A percentile compares a stretch with the other conserved stretches of the same genome.
Evolutionary conservation across 805 yeast genomes (phyloP).

Genomic region (Metschnikowia hibisci): DNA sequence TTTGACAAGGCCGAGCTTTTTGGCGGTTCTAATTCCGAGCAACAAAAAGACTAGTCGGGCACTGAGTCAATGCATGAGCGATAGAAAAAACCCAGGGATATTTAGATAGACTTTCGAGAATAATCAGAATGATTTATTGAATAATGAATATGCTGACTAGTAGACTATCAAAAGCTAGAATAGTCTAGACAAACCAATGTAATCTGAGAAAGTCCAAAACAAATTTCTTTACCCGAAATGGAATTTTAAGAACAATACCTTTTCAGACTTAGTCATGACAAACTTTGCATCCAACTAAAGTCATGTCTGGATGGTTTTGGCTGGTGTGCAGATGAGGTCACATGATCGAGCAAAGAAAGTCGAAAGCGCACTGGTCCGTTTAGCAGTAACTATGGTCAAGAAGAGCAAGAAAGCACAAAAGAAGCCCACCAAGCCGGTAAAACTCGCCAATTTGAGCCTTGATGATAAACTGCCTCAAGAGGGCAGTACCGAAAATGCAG

Average conservation of each 20-base stretch:
- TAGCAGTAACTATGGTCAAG: background rate
- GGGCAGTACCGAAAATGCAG: background rate
- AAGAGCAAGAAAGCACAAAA: slow-evolving; percentile 5
- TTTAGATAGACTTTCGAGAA: background rate
- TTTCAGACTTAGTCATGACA: too few species aligned
- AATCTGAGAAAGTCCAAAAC: too few species aligned
- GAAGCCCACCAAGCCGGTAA: slow-evolving; percentile 8
- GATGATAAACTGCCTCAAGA: slow-evolving; percentile 2
- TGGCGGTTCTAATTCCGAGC: slow-evolving; percentile 12
- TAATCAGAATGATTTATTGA: too few species aligned
- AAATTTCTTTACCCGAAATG: too few species aligned
- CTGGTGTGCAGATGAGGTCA: slow-evolving; percentile 4
- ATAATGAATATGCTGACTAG: too few species aligned
- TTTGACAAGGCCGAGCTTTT: slow-evolving; percentile 37
- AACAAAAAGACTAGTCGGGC: slow-evolving; percentile 14
- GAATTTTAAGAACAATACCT: too few species aligned
- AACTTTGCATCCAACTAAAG: too few species aligned
- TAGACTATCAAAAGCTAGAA: too few species aligned
- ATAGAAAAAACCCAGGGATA: background rate
- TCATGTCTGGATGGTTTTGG: too few species aligned
- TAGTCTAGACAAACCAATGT: too few species aligned
- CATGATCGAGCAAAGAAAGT: slow-evolving; percentile 5
- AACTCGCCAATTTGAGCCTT: slow-evolving; percentile 9
- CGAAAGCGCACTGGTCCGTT: background rate
- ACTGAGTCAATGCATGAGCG: slow-evolving; percentile 2